Evolutionary conservation across 31 red algal genomes (phyloP).

Genomic region (Odonthalia washingtoniensis): DNA sequence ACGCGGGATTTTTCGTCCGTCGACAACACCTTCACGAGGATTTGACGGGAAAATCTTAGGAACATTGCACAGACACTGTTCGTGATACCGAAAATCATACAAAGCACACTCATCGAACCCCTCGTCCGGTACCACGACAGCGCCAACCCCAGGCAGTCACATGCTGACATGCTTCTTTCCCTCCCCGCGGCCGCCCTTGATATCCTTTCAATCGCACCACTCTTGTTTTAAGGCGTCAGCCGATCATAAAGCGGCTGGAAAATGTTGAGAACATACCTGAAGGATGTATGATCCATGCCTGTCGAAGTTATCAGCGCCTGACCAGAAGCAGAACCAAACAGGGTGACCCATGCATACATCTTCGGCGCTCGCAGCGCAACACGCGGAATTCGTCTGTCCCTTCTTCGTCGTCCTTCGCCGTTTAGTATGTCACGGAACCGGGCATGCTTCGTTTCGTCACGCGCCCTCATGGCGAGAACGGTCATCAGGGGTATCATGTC

Average conservation of each 20-base stretch:
- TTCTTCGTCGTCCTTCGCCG: constrained; percentile 1
- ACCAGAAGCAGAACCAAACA: neutral
- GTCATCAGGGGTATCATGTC: no score
- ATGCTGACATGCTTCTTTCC: neutral
- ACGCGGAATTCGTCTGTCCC: neutral
- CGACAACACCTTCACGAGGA: neutral
- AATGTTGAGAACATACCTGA: neutral
- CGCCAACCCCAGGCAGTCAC: neutral
- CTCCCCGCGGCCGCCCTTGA: neutral
- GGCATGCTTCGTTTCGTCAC: no score
- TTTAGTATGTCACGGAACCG: neutral
- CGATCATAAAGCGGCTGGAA: neutral
- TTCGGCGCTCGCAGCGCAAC: neutral
- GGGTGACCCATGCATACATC: neutral
- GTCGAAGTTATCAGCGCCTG: constrained; percentile 15
- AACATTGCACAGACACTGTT: neutral
- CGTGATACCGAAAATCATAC: neutral
- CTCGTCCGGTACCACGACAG: neutral
- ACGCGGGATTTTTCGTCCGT: neutral
- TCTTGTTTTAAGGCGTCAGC: neutral
- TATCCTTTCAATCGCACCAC: neutral
- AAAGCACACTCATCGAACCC: neutral
- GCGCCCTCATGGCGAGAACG: no score
- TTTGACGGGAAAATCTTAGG: neutral
- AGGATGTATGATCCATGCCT: neutral